Evolutionary conservation across 805 yeast species (phyloP).

Genomic region (Maudiozyma serrabonitensis): DNA sequence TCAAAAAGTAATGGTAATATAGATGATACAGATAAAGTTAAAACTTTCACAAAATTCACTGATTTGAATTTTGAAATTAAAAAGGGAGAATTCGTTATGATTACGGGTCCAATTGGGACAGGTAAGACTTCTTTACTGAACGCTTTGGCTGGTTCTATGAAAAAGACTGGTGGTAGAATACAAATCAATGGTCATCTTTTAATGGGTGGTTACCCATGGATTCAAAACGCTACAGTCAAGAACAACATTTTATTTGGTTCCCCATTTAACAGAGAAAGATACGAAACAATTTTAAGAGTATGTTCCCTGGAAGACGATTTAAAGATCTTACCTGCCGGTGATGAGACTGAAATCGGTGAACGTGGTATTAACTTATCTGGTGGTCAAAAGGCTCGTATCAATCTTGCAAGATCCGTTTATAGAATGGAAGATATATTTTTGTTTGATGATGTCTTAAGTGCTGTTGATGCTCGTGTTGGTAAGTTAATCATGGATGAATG

Average conservation of each 20-base stretch:
- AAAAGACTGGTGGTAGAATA: slow-evolving; percentile 41
- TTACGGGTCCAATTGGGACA: slow-evolving; percentile 62
- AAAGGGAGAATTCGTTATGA: slow-evolving; percentile 57
- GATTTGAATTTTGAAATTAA: slow-evolving; percentile 44
- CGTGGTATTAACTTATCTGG: slow-evolving; percentile 79
- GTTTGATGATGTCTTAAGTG: slow-evolving; percentile 72
- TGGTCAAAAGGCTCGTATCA: slow-evolving; percentile 79
- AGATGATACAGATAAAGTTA: slow-evolving; percentile 3
- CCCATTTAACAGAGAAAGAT: slow-evolving; percentile 41
- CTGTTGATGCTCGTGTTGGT: slow-evolving; percentile 85
- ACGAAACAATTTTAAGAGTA: slow-evolving; percentile 45
- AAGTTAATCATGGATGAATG: slow-evolving; percentile 65
- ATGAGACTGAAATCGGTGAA: slow-evolving; percentile 73
- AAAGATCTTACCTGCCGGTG: slow-evolving; percentile 62
- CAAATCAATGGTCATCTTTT: slow-evolving; percentile 44
- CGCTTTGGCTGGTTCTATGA: slow-evolving; percentile 68
- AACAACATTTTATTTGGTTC: slow-evolving; percentile 67
- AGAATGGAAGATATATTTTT: slow-evolving; percentile 56
- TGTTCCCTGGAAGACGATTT: slow-evolving; percentile 64
- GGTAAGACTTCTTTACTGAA: slow-evolving; percentile 69
- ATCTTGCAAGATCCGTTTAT: slow-evolving; percentile 72
- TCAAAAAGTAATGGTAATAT: slow-evolving; percentile 1
- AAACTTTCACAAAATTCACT: slow-evolving; percentile 31
- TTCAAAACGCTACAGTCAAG: slow-evolving; percentile 68
- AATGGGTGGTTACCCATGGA: slow-evolving; percentile 68